Evolutionary conservation across 352 stramenopile genomes (phyloP), one percentile per base, ranked within the genome.

Genomic region (Globisporangium rhizosaccharum): DNA sequence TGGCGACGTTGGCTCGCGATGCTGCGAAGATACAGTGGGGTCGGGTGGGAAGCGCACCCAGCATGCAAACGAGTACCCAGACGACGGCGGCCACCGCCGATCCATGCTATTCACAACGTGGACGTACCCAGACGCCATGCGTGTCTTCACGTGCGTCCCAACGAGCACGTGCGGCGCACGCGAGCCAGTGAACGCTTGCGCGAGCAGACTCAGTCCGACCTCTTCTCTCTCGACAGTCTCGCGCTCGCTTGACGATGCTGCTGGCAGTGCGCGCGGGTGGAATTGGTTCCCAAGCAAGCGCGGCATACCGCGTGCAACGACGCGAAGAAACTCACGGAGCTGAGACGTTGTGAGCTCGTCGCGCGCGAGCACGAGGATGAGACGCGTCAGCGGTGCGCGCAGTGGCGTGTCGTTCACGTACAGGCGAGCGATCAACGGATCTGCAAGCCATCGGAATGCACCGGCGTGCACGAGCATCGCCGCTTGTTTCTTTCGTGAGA

Each of bases 11-110:
- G 28, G 20, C 15, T 57, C 25, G 25, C 5, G 8, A 8, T 7
- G 28, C 10, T 26, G 12, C 23, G 15, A 12, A 11, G 6, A 0
- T 4, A 20, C 48, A 20, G 36, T 26, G 1, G 37, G 18, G 8
- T 50, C 50, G 9, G 49, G 17, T 42, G 82, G 75, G 59, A 94
- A 85, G 14, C 71, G 66, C 1, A 90, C 50, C 84, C 84, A 94
- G 41, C 78, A 91, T 2, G 78, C 78, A 65, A 92, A 89, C 0
- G 79, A 88, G 51, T 92, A 94, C 12, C 82, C 84, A 36, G 76
- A 87, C 37, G 75, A 66, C 18, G 84, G 76, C 28, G 84, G 84
- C 84, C 84, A 94, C 11, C 74, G 39, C 33, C 75, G 75, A 59
- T 90, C 82, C 10, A 52, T 53, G 52, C 61, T 77, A 46, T 86